These are phyloP conservation scores for Mucor sp. DNA, from an alignment of 371 early-diverging fungal genomes.

Conservation along the genomic window DNA sequence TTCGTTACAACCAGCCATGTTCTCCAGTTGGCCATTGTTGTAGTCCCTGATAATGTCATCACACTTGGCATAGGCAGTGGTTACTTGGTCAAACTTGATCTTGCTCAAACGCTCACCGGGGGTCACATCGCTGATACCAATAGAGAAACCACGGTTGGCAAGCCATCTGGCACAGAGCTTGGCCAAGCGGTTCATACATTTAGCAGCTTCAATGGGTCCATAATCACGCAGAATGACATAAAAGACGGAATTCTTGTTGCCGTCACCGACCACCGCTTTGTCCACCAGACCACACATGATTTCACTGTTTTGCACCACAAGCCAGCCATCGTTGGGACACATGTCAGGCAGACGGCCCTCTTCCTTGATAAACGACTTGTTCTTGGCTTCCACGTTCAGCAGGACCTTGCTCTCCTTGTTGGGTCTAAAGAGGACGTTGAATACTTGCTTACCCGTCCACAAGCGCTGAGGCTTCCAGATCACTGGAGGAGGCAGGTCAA, in stretches of 20 bases:
- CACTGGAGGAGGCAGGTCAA: constrained; percentile 94
- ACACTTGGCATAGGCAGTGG: constrained; percentile 83
- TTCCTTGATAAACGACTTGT: constrained; percentile 70
- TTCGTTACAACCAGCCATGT: constrained; percentile 87
- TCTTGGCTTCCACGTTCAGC: constrained; percentile 91
- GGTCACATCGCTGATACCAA: constrained; percentile 98
- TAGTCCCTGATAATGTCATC: constrained; percentile 80
- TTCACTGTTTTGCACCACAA: constrained; percentile 92
- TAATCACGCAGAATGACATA: constrained; percentile 94
- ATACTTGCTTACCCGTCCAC: constrained; percentile 74
- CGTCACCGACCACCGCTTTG: constrained; percentile 97
- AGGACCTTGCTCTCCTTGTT: constrained; percentile 69
- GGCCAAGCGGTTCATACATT: constrained; percentile 92
- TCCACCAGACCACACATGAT: constrained; percentile 96
- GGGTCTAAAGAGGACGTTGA: constrained; percentile 87
- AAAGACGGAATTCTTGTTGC: constrained; percentile 93
- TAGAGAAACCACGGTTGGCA: constrained; percentile 95
- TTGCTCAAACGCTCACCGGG: constrained; percentile 78
- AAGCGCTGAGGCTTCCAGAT: constrained; percentile 78
- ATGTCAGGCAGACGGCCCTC: constrained; percentile 70
- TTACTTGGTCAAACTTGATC: constrained; percentile 82
- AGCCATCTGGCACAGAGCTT: constrained; percentile 94
- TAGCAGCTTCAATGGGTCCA: constrained; percentile 85
- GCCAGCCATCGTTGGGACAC: constrained; percentile 85
- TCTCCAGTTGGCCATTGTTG: constrained; percentile 75